Base-by-base conservation (phyloP, 148 eudicot genomes). In the Beta vulgaris region DNA sequence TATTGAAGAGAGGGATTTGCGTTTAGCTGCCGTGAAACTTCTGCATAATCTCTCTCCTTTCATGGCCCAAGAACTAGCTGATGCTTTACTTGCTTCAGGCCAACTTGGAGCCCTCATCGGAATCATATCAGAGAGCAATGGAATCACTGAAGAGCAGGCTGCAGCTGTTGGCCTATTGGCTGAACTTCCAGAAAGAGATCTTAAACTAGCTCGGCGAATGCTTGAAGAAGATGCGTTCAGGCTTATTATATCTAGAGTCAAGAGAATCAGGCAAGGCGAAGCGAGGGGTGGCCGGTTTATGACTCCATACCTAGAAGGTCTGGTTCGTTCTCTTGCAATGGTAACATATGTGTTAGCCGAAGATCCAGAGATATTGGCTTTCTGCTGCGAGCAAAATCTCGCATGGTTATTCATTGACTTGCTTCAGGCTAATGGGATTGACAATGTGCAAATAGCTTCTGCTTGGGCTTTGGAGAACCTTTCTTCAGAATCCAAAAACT, bases 401-500 rank as follows among this genome's bases (percentile, higher is more conserved):
- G 85, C 88, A 19, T 73, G 82, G 3, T 65, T 87, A 35, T 92
- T 92, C 82, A 79, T 82, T 2, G 97, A 92, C 48, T 82, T 94
- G 66, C 85, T 94, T 63, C 90, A 87, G 53, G 76, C 84, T 34
- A 90, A 84, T 25, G 93, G 96, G 39, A 91, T 86, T 13, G 91
- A 94, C 58, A 89, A 89, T 62, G 92, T 94, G 25, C 98, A 89
- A 53, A 90, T 87, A 86, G 87, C 77, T 72, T 92, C 98, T 2
- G 98, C 98, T 29, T 74, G 80, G 77, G 96, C 97, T 23, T 82
- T 94, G 51, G 86, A 87, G 80, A 92, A 94, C 77, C 85, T 94
- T 51, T 94, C 96, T 28, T 81, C 80, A 43, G 85, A 88, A 73
- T 84, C 97, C 0, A 82, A 79, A 70, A 88, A 86, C 34, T 73